Base-by-base conservation (phyloP, 805 yeast genomes). In the Cyberlindnera lachancei region DNA sequence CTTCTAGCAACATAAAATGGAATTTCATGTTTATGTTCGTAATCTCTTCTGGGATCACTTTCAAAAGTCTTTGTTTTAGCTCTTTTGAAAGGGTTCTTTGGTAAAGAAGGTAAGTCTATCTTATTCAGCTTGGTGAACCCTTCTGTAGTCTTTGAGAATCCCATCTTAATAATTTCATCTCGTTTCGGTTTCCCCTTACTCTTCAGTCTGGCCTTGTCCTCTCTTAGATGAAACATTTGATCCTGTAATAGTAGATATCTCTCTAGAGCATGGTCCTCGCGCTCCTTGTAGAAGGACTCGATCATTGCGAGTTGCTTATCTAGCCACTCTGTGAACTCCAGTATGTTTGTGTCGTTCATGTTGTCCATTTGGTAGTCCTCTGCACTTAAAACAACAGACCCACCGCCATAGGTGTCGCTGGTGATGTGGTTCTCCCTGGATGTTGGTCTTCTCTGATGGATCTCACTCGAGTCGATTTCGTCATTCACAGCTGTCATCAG, bases 1-100 rank as follows among this genome's bases (percentile, higher is more conserved):
- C 79, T 63, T 43, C 77, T 62, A 3, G 94, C 92, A 31, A 66
- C 65, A 23, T 68, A 59, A 48, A 78, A 81, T 0, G 87, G 77
- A 6, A 78, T 70, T 5, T 56, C 52, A 37, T 56, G 64, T 28
- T 44, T 45, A 29, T 46, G 50, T 22, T 53, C 59, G 48, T 74
- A 78, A 52, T 81, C 88, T 41, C 70, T 53, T 18, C 27, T 20
- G 14, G 11, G 12, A 11, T 13, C 11, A n/a, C 19, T 25, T n/a
- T n/a, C 12, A n/a, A n/a, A n/a, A 3, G 16, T 7, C 14, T n/a
- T 17, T 10, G 15, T n/a, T 5, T n/a, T 12, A 7, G n/a, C 13
- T 10, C 21, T 30, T 17, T 15, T 46, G 36, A 63, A 57, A 3
- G 33, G 30, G 6, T 30, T 33, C n/a, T 45, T 46, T 3, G 72